phyloP scores from a whole-genome alignment of 2,329 filamentous ascomycete genomes.

The Pezicula radicicola region DNA sequence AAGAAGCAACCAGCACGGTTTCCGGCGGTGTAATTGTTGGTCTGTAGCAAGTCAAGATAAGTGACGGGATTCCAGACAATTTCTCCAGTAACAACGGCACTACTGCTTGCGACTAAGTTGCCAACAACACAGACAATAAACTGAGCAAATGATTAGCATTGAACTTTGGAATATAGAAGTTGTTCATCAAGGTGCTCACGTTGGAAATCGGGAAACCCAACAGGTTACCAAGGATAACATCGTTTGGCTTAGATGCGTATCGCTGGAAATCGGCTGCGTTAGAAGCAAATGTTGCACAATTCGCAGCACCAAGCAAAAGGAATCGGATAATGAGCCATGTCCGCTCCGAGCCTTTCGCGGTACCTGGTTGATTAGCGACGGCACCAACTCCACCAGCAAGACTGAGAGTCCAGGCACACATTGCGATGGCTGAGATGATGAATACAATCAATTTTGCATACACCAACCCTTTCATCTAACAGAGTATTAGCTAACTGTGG shows the following conservation, averaged over 20 bases:
- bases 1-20: slow-evolving; percentile 38
- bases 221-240: slow-evolving; percentile 38
- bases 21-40: slow-evolving; percentile 28
- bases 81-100: slow-evolving; percentile 29
- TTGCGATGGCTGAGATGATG: slow-evolving; percentile 33
- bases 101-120: slow-evolving; percentile 33
- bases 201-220: slow-evolving; percentile 38
- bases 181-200: slow-evolving; percentile 5
- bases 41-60: slow-evolving; percentile 33
- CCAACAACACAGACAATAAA: slow-evolving; percentile 36
- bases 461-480: slow-evolving; percentile 29
- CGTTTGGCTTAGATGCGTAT: slow-evolving; percentile 36
- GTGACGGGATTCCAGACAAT: slow-evolving; percentile 33
- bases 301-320: slow-evolving; percentile 32
- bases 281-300: slow-evolving; percentile 34
- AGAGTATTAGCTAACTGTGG: slow-evolving; percentile 12
- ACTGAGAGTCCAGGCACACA: slow-evolving; percentile 35
- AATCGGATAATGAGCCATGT: slow-evolving; percentile 35
- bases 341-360: slow-evolving; percentile 29
- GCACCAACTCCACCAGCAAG: slow-evolving; percentile 29
- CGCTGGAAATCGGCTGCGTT: slow-evolving; percentile 42
- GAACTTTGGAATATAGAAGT: too few relatives aligned
- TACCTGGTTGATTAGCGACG: slow-evolving; percentile 25
- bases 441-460: slow-evolving; percentile 36
- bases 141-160: slow-evolving; percentile 2